Base-by-base conservation (phyloP, 2,329 filamentous ascomycete species). In the Exophiala lecanii-corni region DNA sequence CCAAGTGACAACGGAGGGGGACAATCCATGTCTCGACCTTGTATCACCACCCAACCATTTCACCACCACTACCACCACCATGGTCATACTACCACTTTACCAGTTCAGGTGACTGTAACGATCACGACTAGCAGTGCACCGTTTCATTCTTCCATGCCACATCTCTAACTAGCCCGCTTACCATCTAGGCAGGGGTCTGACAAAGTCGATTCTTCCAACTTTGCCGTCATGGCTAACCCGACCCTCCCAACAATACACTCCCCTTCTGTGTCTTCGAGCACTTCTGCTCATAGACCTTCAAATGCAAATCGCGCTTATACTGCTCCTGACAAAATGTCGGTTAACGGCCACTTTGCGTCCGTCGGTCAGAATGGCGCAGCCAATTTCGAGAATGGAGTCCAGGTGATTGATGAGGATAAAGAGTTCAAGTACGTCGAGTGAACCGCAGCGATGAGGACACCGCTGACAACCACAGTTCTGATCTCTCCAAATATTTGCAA, bases 381-480 rank as follows among this genome's bases (percentile, higher is more conserved):
- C 23, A 57, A 61, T 39, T 97, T 91, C 66, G 86, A 89, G 61
- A 86, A 95, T 77, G 92, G 92, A 62, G 86, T 97, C 61, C 92
- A 98, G 70, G 89, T 98, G 57, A 87, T 98, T 62, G 88, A 96
- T 64, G 89, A 89, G 70, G 83, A 94, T 62, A 97, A 97, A 73
- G 78, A 87, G 58, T 98, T 96, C 80, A 97, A 95, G 89, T 94
- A 78, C 53, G 84, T 39, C 25, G 39, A 40, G 21, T 26, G 21
- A 39, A 35, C 23, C 35, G 7, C 15, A 40, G 45, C 42, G 35
- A 54, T 19, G 6, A 43, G 16, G 5, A 32, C 48, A 28, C 46
- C 23, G 12, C 23, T 54, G 41, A 56, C 50, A 9, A 16, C 15
- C 28, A 21, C 60, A 95, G 88, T 67, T 68, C 79, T 45, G 79